Conservation (phyloP, 176 grass and related monocot genomes). For the Oropetium thomaeum region DNA sequence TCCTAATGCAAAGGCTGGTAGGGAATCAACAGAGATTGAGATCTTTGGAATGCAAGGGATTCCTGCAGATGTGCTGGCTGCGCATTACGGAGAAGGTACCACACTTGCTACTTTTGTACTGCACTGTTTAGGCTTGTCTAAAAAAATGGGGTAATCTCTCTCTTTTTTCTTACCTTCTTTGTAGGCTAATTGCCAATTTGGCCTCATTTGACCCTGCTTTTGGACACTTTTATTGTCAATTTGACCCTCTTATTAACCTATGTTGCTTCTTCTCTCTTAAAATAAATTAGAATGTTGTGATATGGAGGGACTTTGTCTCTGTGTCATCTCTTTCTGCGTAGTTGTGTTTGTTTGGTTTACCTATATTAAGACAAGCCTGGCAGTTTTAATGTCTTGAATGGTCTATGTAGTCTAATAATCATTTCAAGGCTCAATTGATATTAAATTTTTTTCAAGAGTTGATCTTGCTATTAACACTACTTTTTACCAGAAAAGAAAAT, state of each 20-base stretch:
- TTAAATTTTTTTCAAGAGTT: background rate
- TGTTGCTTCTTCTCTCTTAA: no score
- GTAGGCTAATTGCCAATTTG: no score
- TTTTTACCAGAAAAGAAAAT: background rate
- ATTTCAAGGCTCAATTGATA: background rate
- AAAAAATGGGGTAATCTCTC: no score
- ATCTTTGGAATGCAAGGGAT: constrained; percentile 99
- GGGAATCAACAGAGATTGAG: constrained; percentile 98
- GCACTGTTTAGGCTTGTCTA: background rate
- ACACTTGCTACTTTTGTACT: background rate
- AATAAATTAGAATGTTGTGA: no score
- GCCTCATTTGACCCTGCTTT: background rate
- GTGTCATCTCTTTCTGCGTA: background rate
- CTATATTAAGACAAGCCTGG: background rate
- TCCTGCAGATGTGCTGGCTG: constrained; percentile 79
- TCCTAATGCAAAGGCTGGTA: constrained; percentile 89
- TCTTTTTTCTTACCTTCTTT: no score
- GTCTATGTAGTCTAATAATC: background rate
- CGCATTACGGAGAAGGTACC: constrained; percentile 99
- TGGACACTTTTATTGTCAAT: no score
- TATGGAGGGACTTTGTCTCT: no score
- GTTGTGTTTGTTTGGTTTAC: background rate
- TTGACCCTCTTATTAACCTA: no score
- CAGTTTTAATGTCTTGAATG: background rate
- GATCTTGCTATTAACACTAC: constrained; percentile 5